Conservation (phyloP, 805 yeast genomes). For the Saturnispora diversa region DNA sequence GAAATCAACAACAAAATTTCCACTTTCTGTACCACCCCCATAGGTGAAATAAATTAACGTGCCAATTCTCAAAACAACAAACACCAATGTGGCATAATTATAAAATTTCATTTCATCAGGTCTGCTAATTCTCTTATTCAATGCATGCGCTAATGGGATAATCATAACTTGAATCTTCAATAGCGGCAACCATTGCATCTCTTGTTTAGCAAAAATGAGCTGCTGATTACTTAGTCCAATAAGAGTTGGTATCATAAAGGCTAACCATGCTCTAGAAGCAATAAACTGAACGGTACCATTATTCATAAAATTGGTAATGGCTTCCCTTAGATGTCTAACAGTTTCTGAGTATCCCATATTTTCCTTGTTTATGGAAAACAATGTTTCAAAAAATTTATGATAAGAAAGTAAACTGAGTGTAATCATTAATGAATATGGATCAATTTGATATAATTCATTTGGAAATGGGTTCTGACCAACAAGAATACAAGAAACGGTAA, state of each 20-base stretch:
- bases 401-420: slow-evolving; percentile 6
- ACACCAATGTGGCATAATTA: neutral
- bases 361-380: neutral
- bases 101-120: slow-evolving; percentile 5
- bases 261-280: neutral
- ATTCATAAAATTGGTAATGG: neutral
- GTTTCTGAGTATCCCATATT: neutral
- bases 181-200: neutral
- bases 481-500: neutral
- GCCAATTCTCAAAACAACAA: neutral
- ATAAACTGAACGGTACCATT: neutral
- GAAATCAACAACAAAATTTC: slow-evolving; percentile 1
- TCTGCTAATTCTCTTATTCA: neutral
- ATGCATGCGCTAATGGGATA: slow-evolving; percentile 7
- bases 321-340: neutral
- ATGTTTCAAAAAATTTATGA: neutral
- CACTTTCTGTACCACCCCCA: neutral
- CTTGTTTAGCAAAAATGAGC: neutral
- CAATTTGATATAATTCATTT: slow-evolving; percentile 10
- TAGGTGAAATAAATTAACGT: neutral
- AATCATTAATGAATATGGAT: slow-evolving; percentile 8
- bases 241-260: slow-evolving; percentile 5
- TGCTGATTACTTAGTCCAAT: slow-evolving; percentile 3
- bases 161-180: neutral
- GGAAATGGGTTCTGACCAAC: slow-evolving; percentile 1